Evolutionary conservation across 495 filamentous ascomycete genomes (phyloP), one percentile per base, ranked within the genome.

Genomic region (Penicillium salamii): DNA sequence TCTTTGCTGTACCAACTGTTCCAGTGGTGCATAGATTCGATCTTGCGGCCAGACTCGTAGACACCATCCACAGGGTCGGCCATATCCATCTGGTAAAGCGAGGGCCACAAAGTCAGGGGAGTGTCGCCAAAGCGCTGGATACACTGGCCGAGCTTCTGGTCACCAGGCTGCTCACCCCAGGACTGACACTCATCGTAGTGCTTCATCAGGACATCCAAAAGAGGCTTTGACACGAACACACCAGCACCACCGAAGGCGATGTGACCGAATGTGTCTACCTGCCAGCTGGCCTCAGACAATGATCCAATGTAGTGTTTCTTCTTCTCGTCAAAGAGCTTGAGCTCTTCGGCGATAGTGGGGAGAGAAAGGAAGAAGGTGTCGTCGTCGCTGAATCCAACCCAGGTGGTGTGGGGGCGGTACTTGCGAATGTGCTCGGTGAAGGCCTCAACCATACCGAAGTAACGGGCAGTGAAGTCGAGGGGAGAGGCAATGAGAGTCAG

Each of bases 291-390:
- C 53, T 89, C 85, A 0, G 83, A 83, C 13, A 84, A 69, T 9
- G 78, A 79, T 38, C 83, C 85, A 46, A 88, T 75, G 61, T 85
- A 85, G 45, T 72, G 54, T 29, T 78, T 75, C 49, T 71, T 67
- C 28, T 53, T 65, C 50, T 77, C 67, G 56, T 87, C 75, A 56
- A 82, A 75, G 2, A 77, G 65, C 44, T 76, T 71, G 48, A 88
- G 70, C 49, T 75, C 74, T 37, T 74, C 58, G 31, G 70, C 66
- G 2, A 84, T 66, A 20, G 74, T 72, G 3, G 78, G 56, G 4
- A 88, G 70, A 11, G 82, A 82, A 3, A 84, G 76, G 63, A 88
- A 84, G 69, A 88, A 88, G 17, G 86, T 88, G 63, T 89, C 86
- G 65, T 89, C 85, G 57, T 88, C 84, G 32, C 87, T 74, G 44